phyloP scores from a whole-genome alignment of 2,329 filamentous ascomycete genomes.

The Colletotrichum sp. region DNA sequence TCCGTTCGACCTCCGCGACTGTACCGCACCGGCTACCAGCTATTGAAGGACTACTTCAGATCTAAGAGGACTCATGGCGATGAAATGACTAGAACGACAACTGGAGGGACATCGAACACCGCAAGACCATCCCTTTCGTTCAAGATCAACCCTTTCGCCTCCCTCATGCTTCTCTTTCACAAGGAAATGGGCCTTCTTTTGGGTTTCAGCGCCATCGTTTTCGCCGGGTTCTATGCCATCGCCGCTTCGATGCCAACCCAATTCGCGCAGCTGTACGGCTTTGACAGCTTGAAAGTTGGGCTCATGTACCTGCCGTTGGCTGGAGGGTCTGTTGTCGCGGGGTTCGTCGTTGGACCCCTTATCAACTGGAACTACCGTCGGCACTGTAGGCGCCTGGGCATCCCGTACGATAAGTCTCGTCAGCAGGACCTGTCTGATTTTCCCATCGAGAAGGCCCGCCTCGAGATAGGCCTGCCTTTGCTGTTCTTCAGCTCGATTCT shows the following conservation, averaged over 20 bases:
- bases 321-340: slow-evolving; percentile 51
- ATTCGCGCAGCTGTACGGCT: slow-evolving; percentile 60
- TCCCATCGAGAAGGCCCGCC: slow-evolving; percentile 55
- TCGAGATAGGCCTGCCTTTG: slow-evolving; percentile 55
- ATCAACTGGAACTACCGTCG: slow-evolving; percentile 73
- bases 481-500: slow-evolving; percentile 52
- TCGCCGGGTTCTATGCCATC: slow-evolving; percentile 55
- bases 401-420: slow-evolving; percentile 58
- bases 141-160: slow-evolving; percentile 45
- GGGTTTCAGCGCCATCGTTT: slow-evolving; percentile 47
- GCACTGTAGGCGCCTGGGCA: slow-evolving; percentile 57
- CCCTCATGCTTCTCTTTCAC: slow-evolving; percentile 44
- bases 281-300: slow-evolving; percentile 59
- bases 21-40: slow-evolving; percentile 36
- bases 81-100: background rate
- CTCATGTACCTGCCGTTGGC: slow-evolving; percentile 59
- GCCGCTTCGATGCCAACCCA: slow-evolving; percentile 48
- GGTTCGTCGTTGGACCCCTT: slow-evolving; percentile 53
- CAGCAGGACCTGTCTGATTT: slow-evolving; percentile 54
- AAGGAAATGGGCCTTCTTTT: slow-evolving; percentile 50
- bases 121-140: slow-evolving; percentile 34
- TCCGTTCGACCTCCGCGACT: slow-evolving; percentile 44
- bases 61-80: slow-evolving; percentile 8
- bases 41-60: slow-evolving; percentile 22
- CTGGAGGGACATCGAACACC: slow-evolving; percentile 13